These are phyloP conservation scores for Fomitopsis serialis DNA, from an alignment of 768 basidiomycete species.

Conservation along the genomic window DNA sequence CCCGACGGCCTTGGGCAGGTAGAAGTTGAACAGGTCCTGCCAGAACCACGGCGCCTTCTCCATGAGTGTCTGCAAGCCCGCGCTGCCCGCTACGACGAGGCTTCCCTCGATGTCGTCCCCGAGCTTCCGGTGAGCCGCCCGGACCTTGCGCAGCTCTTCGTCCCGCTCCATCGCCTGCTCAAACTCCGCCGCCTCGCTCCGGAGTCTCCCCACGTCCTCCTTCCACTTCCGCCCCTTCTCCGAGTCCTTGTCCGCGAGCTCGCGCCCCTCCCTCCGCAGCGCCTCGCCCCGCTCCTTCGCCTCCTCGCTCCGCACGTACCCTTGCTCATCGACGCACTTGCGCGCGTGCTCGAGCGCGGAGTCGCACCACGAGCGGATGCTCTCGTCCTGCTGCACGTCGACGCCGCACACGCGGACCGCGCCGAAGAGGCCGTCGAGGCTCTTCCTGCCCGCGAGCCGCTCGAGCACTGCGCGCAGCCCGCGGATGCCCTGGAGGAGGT, in stretches of 20 bases:
- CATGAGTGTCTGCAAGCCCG: slow-evolving; percentile 45
- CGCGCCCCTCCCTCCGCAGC: slow-evolving; percentile 46
- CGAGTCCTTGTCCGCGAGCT: slow-evolving; percentile 39
- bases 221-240: slow-evolving; percentile 46
- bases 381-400: slow-evolving; percentile 47
- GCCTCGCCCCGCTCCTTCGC: slow-evolving; percentile 33
- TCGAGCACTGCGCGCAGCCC: slow-evolving; percentile 37
- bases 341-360: slow-evolving; percentile 44
- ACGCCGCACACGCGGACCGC: slow-evolving; percentile 38
- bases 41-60: slow-evolving; percentile 72
- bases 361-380: slow-evolving; percentile 50
- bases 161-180: slow-evolving; percentile 43
- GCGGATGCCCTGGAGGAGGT: slow-evolving; percentile 47
- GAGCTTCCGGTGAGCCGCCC: slow-evolving; percentile 43
- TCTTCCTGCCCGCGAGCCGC: slow-evolving; percentile 45
- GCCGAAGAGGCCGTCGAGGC: slow-evolving; percentile 44
- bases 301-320: slow-evolving; percentile 50
- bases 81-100: slow-evolving; percentile 32
- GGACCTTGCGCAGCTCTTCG: slow-evolving; percentile 41
- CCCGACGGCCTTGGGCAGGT: slow-evolving; percentile 52
- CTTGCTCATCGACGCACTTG: slow-evolving; percentile 41
- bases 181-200: slow-evolving; percentile 39
- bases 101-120: slow-evolving; percentile 43
- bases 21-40: slow-evolving; percentile 79
- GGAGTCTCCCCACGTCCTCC: slow-evolving; percentile 38